Conservation (phyloP, 805 yeast species). For the Yamadazyma laniorum region DNA sequence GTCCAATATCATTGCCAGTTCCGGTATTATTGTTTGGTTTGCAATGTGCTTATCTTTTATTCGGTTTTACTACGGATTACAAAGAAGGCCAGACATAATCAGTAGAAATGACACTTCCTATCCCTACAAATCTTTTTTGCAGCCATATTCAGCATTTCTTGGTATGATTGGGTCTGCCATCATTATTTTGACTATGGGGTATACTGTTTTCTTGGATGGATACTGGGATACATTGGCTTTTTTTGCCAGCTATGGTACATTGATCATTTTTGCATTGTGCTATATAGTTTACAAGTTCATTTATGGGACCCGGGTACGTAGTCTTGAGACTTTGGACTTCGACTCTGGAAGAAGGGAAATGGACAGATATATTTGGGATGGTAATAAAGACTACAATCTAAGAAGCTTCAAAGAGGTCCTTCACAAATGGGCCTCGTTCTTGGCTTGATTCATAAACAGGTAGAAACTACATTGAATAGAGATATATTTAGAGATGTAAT, state of each 20-base stretch:
- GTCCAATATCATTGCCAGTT: conserved; percentile 65
- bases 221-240: conserved; percentile 62
- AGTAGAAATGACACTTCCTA: conserved; percentile 60
- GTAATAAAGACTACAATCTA: conserved; percentile 48
- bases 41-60: conserved; percentile 66
- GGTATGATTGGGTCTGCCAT: conserved; percentile 56
- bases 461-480: no score
- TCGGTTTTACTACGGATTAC: conserved; percentile 62
- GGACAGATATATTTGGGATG: conserved; percentile 81
- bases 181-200: conserved; percentile 59
- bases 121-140: conserved; percentile 69
- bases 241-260: conserved; percentile 63
- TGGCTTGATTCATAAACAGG: conserved; percentile 28
- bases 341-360: conserved; percentile 84
- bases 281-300: conserved; percentile 56
- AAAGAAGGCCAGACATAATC: conserved; percentile 61
- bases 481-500: no score
- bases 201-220: conserved; percentile 54
- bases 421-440: conserved; percentile 31
- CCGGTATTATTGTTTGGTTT: conserved; percentile 78
- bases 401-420: conserved; percentile 31
- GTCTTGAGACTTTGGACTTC: conserved; percentile 72
- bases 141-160: conserved; percentile 64
- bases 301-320: conserved; percentile 61
- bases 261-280: conserved; percentile 50